Conservation (phyloP, 2,329 filamentous ascomycete genomes). For the Simplicillium sp. region DNA sequence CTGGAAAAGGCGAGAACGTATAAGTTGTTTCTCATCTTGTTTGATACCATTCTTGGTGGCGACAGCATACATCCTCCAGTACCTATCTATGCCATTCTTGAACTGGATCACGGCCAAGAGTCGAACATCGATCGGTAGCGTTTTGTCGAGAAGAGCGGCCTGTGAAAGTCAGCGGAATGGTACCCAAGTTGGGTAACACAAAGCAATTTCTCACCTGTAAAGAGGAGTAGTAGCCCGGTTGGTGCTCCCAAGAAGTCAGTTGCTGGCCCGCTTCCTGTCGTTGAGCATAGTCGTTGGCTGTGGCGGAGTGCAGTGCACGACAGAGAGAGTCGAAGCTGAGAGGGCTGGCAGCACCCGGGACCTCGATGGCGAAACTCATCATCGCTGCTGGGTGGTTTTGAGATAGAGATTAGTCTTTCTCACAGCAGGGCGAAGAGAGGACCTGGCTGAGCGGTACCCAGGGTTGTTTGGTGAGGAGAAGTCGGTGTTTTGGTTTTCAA, state of each 20-base stretch:
- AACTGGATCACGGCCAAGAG: conserved; percentile 89
- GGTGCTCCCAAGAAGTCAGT: conserved; percentile 61
- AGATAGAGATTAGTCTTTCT: neutral
- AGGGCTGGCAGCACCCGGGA: conserved; percentile 71
- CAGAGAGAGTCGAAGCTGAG: conserved; percentile 55
- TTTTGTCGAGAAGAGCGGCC: conserved; percentile 73
- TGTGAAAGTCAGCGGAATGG: conserved; percentile 20
- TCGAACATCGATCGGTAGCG: conserved; percentile 66
- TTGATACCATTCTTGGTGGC: conserved; percentile 53
- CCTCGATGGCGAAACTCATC: conserved; percentile 69
- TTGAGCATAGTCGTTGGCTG: conserved; percentile 51
- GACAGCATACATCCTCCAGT: conserved; percentile 62
- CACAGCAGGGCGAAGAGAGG: neutral
- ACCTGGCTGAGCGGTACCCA: neutral
- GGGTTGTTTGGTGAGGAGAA: neutral
- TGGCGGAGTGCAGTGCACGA: conserved; percentile 53
- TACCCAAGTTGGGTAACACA: neutral
- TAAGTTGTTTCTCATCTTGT: conserved; percentile 64
- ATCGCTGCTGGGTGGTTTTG: conserved; percentile 5
- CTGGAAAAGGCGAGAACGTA: conserved; percentile 66
- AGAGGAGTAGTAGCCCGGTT: conserved; percentile 55
- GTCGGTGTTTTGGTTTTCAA: no score
- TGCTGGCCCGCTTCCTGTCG: conserved; percentile 62
- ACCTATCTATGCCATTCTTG: conserved; percentile 93
- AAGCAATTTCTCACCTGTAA: conserved; percentile 46